Percentiles rank a stretch among this genome's conserved stretches.
Conservation (phyloP, 78 protist species). For the Pelomyxa schiedti region DNA sequence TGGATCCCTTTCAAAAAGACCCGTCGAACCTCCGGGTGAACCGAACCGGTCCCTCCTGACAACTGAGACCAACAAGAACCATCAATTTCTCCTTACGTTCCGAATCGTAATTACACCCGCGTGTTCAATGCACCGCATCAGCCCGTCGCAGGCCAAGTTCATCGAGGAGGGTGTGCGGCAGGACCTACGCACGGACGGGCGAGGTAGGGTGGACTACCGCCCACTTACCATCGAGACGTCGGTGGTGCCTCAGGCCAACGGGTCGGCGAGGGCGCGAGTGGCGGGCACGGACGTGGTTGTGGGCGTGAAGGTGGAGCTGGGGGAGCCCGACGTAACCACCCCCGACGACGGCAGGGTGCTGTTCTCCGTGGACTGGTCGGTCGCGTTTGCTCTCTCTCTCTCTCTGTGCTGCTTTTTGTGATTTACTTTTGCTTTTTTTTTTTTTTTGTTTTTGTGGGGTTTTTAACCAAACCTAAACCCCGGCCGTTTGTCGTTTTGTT, state of each 20-base stretch:
- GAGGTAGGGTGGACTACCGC: constrained; percentile 42
- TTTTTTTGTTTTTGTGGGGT: too few species aligned
- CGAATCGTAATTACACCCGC: too few species aligned
- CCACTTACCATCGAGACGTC: constrained; percentile 15
- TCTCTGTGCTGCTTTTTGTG: background rate
- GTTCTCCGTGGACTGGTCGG: constrained; percentile 12
- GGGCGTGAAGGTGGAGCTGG: constrained; percentile 48
- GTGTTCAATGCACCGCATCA: constrained; percentile 29
- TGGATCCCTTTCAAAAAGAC: too few species aligned
- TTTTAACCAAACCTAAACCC: too few species aligned
- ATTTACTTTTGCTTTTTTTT: too few species aligned
- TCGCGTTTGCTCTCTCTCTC: background rate
- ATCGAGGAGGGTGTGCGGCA: constrained; percentile 27
- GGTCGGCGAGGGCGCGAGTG: constrained; percentile 28
- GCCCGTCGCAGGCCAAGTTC: constrained; percentile 22
- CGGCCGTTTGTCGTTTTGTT: too few species aligned
- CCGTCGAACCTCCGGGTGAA: too few species aligned
- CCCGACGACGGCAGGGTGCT: background rate
- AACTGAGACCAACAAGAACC: too few species aligned
- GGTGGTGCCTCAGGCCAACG: constrained; percentile 37
- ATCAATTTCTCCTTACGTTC: too few species aligned
- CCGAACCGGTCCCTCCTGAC: too few species aligned
- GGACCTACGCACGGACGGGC: constrained; percentile 39
- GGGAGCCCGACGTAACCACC: background rate
- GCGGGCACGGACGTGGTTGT: constrained; percentile 40